phyloP scores from a whole-genome alignment of 2,329 filamentous ascomycete genomes.

The Phialocephala subalpina region DNA sequence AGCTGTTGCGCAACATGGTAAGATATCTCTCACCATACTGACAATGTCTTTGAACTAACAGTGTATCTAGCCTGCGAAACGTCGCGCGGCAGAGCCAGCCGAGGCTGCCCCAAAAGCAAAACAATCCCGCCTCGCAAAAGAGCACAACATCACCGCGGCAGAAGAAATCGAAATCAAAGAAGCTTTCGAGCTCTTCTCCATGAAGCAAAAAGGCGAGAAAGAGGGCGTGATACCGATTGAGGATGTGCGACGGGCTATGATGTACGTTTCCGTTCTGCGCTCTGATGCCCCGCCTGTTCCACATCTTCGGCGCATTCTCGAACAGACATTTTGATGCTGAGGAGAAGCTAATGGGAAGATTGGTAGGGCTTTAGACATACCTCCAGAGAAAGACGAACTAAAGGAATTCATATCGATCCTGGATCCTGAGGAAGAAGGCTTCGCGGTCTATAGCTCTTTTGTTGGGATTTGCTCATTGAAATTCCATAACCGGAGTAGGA shows the following conservation, averaged over 20 bases:
- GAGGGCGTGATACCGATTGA: slow-evolving; percentile 55
- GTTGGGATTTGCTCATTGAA: slow-evolving; percentile 89
- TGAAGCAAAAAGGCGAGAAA: slow-evolving; percentile 76
- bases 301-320: slow-evolving; percentile 7
- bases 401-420: slow-evolving; percentile 80
- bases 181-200: slow-evolving; percentile 84
- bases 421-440: slow-evolving; percentile 83
- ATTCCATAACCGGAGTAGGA: slow-evolving; percentile 68
- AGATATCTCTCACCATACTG: neutral
- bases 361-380: slow-evolving; percentile 82
- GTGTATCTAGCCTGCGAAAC: slow-evolving; percentile 40
- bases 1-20: slow-evolving; percentile 16
- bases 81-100: slow-evolving; percentile 35
- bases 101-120: slow-evolving; percentile 55
- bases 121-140: slow-evolving; percentile 89
- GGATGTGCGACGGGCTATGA: slow-evolving; percentile 72
- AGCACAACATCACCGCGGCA: slow-evolving; percentile 83
- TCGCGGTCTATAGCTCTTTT: slow-evolving; percentile 81
- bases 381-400: slow-evolving; percentile 71
- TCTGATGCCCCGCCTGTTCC: slow-evolving; percentile 16
- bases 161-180: slow-evolving; percentile 93
- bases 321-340: neutral
- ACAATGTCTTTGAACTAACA: neutral
- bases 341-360: neutral
- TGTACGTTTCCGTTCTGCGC: slow-evolving; percentile 56